A percentile compares a stretch with the other conserved stretches of the same genome.
These are phyloP conservation scores for Lyophyllum shimeji DNA, from an alignment of 768 basidiomycete species.

Conservation along the genomic window DNA sequence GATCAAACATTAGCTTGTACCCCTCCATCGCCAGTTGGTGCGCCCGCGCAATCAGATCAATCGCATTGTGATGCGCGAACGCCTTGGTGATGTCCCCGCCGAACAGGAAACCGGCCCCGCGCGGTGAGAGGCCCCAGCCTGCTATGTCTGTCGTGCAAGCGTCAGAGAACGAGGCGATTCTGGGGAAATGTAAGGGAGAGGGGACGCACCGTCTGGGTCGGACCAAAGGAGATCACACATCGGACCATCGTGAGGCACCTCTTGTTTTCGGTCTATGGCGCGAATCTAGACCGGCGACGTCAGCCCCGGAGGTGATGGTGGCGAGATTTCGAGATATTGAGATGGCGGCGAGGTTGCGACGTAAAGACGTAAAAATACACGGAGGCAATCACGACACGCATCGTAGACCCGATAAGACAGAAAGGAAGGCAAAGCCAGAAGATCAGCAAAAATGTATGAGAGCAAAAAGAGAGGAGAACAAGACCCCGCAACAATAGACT, in stretches of 20 bases:
- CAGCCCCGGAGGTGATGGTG: not conserved
- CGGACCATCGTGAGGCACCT: slow-evolving; percentile 96
- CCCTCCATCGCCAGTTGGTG: slow-evolving; percentile 99
- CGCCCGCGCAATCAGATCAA: slow-evolving; percentile 94
- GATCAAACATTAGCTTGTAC: slow-evolving; percentile 96
- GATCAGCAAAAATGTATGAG: not conserved
- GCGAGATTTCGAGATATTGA: too few relatives aligned
- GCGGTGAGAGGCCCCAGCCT: slow-evolving; percentile 97
- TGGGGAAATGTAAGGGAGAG: not conserved
- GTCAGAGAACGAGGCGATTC: not conserved
- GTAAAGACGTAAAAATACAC: not conserved
- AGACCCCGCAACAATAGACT: slow-evolving; percentile 3
- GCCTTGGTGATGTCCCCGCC: slow-evolving; percentile 88
- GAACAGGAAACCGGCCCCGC: slow-evolving; percentile 95
- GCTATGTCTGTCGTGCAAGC: slow-evolving; percentile 60
- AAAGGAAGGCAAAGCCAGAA: not conserved
- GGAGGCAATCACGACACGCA: too few relatives aligned
- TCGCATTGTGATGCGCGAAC: slow-evolving; percentile 88
- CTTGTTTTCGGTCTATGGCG: slow-evolving; percentile 92
- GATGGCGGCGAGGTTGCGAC: not conserved
- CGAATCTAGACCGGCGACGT: slow-evolving; percentile 65
- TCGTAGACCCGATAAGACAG: not conserved
- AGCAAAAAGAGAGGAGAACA: not conserved
- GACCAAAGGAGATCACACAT: slow-evolving; percentile 99
- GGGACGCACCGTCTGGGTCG: slow-evolving; percentile 85